A percentile compares a stretch with the other conserved stretches of the same genome.
phyloP scores from a whole-genome alignment of 805 yeast genomes.

The Debaryomyces castellii region DNA sequence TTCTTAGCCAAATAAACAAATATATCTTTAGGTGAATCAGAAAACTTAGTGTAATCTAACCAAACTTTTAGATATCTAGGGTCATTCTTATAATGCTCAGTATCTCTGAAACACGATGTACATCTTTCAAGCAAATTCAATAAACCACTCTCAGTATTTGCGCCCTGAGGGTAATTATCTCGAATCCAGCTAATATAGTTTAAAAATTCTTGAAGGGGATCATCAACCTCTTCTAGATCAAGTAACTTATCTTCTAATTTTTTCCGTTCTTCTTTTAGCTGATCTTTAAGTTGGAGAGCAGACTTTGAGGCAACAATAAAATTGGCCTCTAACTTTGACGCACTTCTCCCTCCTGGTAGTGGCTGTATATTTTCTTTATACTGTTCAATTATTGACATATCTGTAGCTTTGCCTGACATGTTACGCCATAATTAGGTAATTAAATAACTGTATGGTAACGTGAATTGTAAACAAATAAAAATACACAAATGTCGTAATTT shows the following conservation, averaged over 20 bases:
- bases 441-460: not conserved
- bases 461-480: conserved; percentile 1
- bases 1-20: conserved; percentile 70
- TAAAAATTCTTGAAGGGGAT: conserved; percentile 76
- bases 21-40: conserved; percentile 69
- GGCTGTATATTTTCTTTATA: conserved; percentile 81
- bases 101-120: conserved; percentile 65
- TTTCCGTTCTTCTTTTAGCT: conserved; percentile 34
- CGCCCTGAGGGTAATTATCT: conserved; percentile 60
- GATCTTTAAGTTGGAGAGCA: conserved; percentile 20
- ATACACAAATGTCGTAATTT: no score
- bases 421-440: not conserved
- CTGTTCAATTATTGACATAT: conserved; percentile 24
- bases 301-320: conserved; percentile 25
- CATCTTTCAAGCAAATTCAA: conserved; percentile 67
- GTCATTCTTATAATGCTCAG: conserved; percentile 72
- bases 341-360: conserved; percentile 67
- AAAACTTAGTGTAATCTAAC: conserved; percentile 70
- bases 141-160: conserved; percentile 62
- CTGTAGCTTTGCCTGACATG: conserved; percentile 5
- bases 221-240: conserved; percentile 66
- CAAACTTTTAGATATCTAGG: conserved; percentile 78
- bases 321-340: conserved; percentile 48
- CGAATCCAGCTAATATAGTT: conserved; percentile 76
- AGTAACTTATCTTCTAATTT: conserved; percentile 51